Evolutionary conservation across 2,329 filamentous ascomycete species (phyloP).

Genomic region (Apiospora malaysiana): DNA sequence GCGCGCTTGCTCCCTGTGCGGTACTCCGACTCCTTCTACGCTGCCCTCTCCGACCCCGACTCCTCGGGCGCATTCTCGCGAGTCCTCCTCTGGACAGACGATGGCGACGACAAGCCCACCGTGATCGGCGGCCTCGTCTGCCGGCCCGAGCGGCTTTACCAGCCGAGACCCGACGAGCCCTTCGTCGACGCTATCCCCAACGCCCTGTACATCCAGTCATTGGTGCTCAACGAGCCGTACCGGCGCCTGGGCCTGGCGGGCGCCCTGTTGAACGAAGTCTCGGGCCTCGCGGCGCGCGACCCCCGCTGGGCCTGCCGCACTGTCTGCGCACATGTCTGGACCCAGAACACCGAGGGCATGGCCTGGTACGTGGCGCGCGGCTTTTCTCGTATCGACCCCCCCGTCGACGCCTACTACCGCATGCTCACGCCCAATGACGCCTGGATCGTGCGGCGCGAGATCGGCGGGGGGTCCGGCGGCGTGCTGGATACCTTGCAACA

Average conservation of each 20-base stretch:
- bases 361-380: slow-evolving; percentile 66
- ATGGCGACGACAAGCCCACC: slow-evolving; percentile 44
- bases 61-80: slow-evolving; percentile 62
- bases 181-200: slow-evolving; percentile 41
- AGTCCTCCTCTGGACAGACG: slow-evolving; percentile 62
- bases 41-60: slow-evolving; percentile 55
- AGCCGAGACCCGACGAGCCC: slow-evolving; percentile 24
- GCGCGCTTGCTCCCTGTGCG: slow-evolving; percentile 66
- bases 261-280: slow-evolving; percentile 60
- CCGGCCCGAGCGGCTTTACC: slow-evolving; percentile 58
- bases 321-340: slow-evolving; percentile 73
- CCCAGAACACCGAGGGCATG: slow-evolving; percentile 67
- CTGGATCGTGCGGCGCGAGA: slow-evolving; percentile 60
- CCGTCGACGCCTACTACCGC: slow-evolving; percentile 64
- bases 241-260: slow-evolving; percentile 63
- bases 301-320: slow-evolving; percentile 45
- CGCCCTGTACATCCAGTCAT: slow-evolving; percentile 68
- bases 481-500: slow-evolving; percentile 15
- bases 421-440: slow-evolving; percentile 66
- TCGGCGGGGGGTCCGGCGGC: slow-evolving; percentile 33
- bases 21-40: slow-evolving; percentile 70
- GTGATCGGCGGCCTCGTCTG: slow-evolving; percentile 68
- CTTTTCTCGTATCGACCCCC: slow-evolving; percentile 54
- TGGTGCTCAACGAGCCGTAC: slow-evolving; percentile 68
- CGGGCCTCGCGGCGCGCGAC: slow-evolving; percentile 46